These are phyloP conservation scores for Cladosporium sp. DNA, from an alignment of 2,329 filamentous ascomycete species.

Conservation along the genomic window DNA sequence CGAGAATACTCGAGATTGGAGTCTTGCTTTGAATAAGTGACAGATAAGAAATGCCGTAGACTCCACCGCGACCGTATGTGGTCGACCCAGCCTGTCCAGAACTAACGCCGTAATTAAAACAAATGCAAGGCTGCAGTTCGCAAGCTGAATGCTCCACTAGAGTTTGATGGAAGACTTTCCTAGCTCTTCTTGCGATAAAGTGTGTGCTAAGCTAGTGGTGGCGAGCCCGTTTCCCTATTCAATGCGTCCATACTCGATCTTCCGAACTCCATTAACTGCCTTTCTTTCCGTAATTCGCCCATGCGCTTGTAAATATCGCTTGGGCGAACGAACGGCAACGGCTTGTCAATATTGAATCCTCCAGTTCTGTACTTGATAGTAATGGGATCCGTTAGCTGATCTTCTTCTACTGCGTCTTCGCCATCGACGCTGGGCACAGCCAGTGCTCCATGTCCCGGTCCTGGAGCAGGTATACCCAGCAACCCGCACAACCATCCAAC, in stretches of 20 bases:
- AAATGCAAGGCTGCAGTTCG: slow-evolving; percentile 2
- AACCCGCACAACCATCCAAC: no score
- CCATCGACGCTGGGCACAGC: no score
- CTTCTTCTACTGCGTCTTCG: no score
- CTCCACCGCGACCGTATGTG: not conserved
- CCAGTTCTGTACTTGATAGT: no score
- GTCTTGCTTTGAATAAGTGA: not conserved
- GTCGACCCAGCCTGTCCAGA: not conserved
- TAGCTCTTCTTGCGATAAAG: not conserved
- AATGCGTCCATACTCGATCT: slow-evolving; percentile 58
- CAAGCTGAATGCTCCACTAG: slow-evolving; percentile 6
- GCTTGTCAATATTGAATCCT: no score
- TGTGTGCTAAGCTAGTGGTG: not conserved
- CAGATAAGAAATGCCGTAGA: not conserved
- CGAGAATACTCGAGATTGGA: not conserved
- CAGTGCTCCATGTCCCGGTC: no score
- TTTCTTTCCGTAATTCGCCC: slow-evolving; percentile 63
- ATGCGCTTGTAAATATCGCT: slow-evolving; percentile 75
- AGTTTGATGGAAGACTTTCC: slow-evolving; percentile 8
- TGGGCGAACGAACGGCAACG: slow-evolving; percentile 67
- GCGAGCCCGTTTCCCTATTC: slow-evolving; percentile 21
- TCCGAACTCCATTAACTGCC: slow-evolving; percentile 58
- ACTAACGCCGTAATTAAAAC: not conserved
- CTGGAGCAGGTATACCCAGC: no score
- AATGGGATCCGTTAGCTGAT: no score